Evolutionary conservation across 202 grass and related monocot species (phyloP), one percentile per base, ranked within the genome.

Genomic region (Digitaria exilis): DNA sequence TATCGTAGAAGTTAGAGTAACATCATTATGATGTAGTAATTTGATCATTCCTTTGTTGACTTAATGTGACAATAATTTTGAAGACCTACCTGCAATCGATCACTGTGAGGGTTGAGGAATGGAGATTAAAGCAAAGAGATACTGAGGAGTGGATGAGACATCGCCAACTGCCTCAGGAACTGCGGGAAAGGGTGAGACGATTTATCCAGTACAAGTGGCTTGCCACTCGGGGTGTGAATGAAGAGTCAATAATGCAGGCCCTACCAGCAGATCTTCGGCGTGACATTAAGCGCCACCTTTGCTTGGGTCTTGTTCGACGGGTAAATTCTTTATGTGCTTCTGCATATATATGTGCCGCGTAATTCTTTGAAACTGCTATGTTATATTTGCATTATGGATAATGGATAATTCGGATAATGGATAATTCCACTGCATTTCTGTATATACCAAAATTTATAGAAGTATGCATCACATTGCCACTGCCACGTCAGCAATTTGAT

Each of bases 141-240:
- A 95, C 93, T 10, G 96, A 98, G 85, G 87, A 96, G 65, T 98
- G 96, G 96, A 98, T 98, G 96, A 91, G 73, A 54, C 96, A 98
- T 83, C 96, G 93, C 14, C 93, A 94, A 60, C 93, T 98, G 59
- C 96, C 96, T 89, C 17, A 44, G 52, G 56, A 92, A 51, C 84
- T 98, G 56, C 69, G 66, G 61, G 93, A 98, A 78, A 88, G 93
- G 68, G 87, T 98, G 54, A 80, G 89, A 56, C 80, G 96, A 16
- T 95, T 96, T 75, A 89, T 94, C 77, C 96, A 98, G 77, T 96
- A 98, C 73, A 98, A 94, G 63, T 98, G 96, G 96, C 93, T 96
- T 41, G 96, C 93, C 17, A 98, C 96, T 21, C 87, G 92, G 45
- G 96, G 96, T 37, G 96, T 98, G 30, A 88, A 93, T 58, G 96